These are phyloP conservation scores for Cercospora berteroae DNA, from an alignment of 2,329 filamentous ascomycete genomes.

Conservation along the genomic window DNA sequence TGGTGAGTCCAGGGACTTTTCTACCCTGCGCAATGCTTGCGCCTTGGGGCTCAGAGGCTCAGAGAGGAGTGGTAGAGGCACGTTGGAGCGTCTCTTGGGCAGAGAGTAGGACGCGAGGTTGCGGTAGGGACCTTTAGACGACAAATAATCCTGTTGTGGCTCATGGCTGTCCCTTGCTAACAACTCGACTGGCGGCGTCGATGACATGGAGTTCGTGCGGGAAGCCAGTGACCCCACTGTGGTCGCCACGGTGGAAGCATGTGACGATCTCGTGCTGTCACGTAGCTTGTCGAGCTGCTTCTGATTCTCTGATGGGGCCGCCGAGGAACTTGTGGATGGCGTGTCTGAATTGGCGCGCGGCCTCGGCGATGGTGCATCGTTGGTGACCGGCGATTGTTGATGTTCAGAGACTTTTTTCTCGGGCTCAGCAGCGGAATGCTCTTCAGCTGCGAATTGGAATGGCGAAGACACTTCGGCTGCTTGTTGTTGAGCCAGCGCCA, in stretches of 20 bases:
- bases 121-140: conserved; percentile 23
- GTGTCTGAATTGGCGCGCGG: conserved; percentile 23
- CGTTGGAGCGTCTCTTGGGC: conserved; percentile 28
- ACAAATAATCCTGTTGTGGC: conserved; percentile 12
- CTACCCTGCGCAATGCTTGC: not conserved
- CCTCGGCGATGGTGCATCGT: conserved; percentile 8
- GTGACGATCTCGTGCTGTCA: conserved; percentile 34
- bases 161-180: conserved; percentile 22
- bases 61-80: conserved; percentile 11
- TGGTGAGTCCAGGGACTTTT: conserved; percentile 19
- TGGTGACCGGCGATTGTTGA: not conserved
- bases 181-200: conserved; percentile 27
- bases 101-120: conserved; percentile 29
- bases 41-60: not conserved
- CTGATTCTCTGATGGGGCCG: conserved; percentile 30
- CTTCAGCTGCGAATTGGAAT: not conserved
- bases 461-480: not conserved
- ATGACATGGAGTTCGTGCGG: conserved; percentile 32
- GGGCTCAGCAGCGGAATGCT: not conserved
- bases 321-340: conserved; percentile 29
- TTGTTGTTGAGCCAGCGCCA: conserved; percentile 17
- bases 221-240: conserved; percentile 25
- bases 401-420: conserved; percentile 10
- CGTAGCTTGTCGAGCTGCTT: conserved; percentile 32
- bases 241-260: conserved; percentile 31